These are phyloP conservation scores for Lepidopterella palustris DNA, from an alignment of 495 filamentous ascomycete genomes.

Conservation along the genomic window DNA sequence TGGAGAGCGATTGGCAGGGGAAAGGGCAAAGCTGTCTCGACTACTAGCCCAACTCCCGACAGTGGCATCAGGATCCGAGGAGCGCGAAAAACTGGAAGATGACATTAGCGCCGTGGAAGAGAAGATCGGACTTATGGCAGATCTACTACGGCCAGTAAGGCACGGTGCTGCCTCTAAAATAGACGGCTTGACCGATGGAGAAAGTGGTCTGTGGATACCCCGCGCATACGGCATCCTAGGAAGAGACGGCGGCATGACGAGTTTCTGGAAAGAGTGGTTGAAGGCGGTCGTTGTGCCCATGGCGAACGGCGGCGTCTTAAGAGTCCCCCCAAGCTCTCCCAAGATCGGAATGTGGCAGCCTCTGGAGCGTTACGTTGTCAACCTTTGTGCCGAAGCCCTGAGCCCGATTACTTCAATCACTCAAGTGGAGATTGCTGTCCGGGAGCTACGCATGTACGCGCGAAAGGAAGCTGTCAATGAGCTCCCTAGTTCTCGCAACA, in stretches of 20 bases:
- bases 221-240: slow-evolving; percentile 90
- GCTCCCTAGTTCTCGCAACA: slow-evolving; percentile 84
- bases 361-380: slow-evolving; percentile 93
- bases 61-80: slow-evolving; percentile 69
- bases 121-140: slow-evolving; percentile 94
- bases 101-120: slow-evolving; percentile 94
- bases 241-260: slow-evolving; percentile 72
- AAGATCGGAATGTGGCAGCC: slow-evolving; percentile 95
- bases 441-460: slow-evolving; percentile 86
- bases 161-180: slow-evolving; percentile 96
- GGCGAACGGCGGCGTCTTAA: slow-evolving; percentile 76
- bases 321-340: slow-evolving; percentile 81
- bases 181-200: slow-evolving; percentile 90
- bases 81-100: slow-evolving; percentile 79
- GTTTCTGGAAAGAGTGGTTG: slow-evolving; percentile 99
- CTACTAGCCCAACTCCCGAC: slow-evolving; percentile 76
- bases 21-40: slow-evolving; percentile 83
- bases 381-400: slow-evolving; percentile 91
- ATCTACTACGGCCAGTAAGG: slow-evolving; percentile 83
- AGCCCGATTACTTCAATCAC: slow-evolving; percentile 88
- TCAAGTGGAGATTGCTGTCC: slow-evolving; percentile 85
- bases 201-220: slow-evolving; percentile 95
- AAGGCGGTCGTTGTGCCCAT: slow-evolving; percentile 88
- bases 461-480: slow-evolving; percentile 92
- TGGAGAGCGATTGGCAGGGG: slow-evolving; percentile 80